Base-by-base conservation (phyloP, 2,329 filamentous ascomycete species). In the Epichloe festucae region DNA sequence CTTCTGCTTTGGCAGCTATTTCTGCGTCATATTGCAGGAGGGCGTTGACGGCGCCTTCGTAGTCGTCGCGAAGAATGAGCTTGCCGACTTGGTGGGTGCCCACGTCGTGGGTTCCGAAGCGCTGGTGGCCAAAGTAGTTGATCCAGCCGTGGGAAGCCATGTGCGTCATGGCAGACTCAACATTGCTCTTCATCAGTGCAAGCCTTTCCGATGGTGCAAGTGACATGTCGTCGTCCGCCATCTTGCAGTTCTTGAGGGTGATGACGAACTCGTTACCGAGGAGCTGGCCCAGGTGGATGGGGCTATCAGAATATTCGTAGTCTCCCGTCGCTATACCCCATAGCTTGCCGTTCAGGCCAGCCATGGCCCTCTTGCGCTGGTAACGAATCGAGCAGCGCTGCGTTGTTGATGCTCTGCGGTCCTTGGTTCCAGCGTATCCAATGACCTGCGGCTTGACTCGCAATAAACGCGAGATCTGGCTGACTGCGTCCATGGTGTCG, bases 41-140 rank as follows among this genome's bases (percentile, higher is more conserved):
- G 19, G 82, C 77, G 50, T 88, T 77, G 51, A 93, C 81, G 14
- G 91, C 91, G 35, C 80, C 86, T 63, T 90, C 77, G 58, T 89
- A 89, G 61, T 95, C 82, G 34, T 80, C 84, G 58, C 87, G 78
- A 0, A 98, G 76, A 63, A 98, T 89, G 65, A 87, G 84, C 63
- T 85, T 80, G 47, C 93, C 93, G 48, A 96, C 74, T 41, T 84
- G 78, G 62, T 97, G 89, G 0, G 93, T 98, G 36, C 89, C 86
- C 12, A 87, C 85, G 31, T 81, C 73, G 66, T 93, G 91, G 0
- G 89, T 91, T 31, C 93, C 93, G 61, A 98, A 98, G 23, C 93
- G 83, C 69, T 98, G 93, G n/a, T 97, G 81, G 8, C 93, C 93
- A 63, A 90, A 98, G 71, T 97, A 98, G 69, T 98, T 98, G 68